Evolutionary conservation across 768 basidiomycete genomes (phyloP), one percentile per base, ranked within the genome.

Genomic region (Punctularia strigosozonata): DNA sequence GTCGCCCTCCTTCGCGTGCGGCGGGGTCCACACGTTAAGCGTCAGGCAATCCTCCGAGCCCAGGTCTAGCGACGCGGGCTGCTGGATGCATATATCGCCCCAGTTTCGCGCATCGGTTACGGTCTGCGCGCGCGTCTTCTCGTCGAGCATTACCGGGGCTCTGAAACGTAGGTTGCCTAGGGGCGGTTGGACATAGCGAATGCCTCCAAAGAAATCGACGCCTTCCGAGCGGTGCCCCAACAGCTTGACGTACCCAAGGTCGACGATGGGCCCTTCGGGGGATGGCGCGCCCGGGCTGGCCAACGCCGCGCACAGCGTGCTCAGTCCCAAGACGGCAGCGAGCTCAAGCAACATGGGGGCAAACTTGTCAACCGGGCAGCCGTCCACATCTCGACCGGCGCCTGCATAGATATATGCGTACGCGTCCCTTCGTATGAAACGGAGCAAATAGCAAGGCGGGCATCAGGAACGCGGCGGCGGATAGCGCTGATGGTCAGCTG

Each of bases 141-240:
- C 66, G 40, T 68, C 50, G 23, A 70, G 47, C 32, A 43, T 42
- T 15, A 45, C 47, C 1, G 67, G 65, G 13, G 60, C 59, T 31
- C 65, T 47, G 38, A 75, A 60, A 22, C 74, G 63, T 18, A 71
- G 45, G 24, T 59, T 42, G 3, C 71, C 71, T 23, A 73, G 38
- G 13, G 75, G 74, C 6, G 73, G 67, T 43, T 75, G 63, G 22
- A 69, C 73, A 40, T 60, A 77, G 1, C 72, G 74, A 31, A 77
- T 71, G 14, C 65, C 71, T 64, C 41, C 64, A 37, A 41, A 71
- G 47, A 67, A 67, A 6, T 57, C 51, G 19, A 68, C 68, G 10
- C 63, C 52, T 10, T 10, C 8, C 13, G 41, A 43, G 10, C 38
- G 24, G 21, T 48, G 48, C 14, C 49, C 49, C 20, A 39, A 33